Base-by-base conservation (phyloP, 2,329 filamentous ascomycete species). In the Aureobasidium sp. region DNA sequence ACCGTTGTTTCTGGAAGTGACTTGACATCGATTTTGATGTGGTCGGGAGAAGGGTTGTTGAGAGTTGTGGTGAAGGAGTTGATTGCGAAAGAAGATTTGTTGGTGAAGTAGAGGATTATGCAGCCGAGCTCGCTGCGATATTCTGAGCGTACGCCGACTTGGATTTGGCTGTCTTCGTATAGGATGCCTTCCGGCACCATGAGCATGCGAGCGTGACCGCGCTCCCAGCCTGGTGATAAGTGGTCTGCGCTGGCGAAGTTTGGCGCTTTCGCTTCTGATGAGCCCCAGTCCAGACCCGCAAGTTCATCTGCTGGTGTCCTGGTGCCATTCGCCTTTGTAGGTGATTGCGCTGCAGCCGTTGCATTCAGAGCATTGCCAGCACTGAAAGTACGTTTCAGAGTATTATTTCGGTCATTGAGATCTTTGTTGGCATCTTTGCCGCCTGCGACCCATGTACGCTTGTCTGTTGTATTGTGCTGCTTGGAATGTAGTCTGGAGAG, bases 361-460 rank as follows among this genome's bases (percentile, higher is more conserved):
- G 80, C 68, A 71, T 61, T 23, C 1, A 62, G 61, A 17, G 47
- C 2, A 20, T 58, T 60, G 13, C 55, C 55, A 64, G 75, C 76
- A 67, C 86, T 96, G 71, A 97, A 96, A 1, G 90, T 88, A 68
- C 93, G 87, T 78, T 93, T 96, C 62, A 97, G 82, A 13, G 89
- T 89, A 12, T 87, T 87, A 64, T 88, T 88, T 74, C 94, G 90
- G 34, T 87, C 87, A 75, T 97, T 83, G 48, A 86, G 80, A 70
- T 96, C 91, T 1, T 85, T 80, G 72, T 97, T 97, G 62, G 92
- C 93, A 72, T 95, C 91, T 77, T 96, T 97, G 64, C 91, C 93
- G 65, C 93, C 93, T n/a, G 97, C 90, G 29, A 97, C 87, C 94
- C 94, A 99, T 1, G 94, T 97, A 65, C 93, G 85, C 77, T 95